A percentile compares a stretch with the other conserved stretches of the same genome.
Conservation (phyloP, 441 rosid species). For the Francoa sonchifolia region DNA sequence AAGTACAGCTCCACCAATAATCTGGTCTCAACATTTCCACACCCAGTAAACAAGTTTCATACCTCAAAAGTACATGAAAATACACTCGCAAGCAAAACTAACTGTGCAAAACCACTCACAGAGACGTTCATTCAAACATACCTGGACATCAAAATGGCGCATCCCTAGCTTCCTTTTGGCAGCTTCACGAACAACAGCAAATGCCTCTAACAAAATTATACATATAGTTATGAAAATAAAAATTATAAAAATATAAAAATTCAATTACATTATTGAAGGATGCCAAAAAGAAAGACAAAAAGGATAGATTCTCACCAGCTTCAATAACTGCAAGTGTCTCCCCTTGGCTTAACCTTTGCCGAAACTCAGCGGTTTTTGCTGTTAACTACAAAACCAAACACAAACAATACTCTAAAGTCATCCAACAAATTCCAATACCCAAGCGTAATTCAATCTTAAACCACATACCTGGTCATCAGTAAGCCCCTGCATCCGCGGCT, state of each 20-base stretch:
- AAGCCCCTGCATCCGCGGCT: conserved; percentile 39
- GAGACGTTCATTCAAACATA: conserved; percentile 10
- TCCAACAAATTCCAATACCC: conserved; percentile 5
- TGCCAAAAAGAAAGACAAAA: conserved; percentile 6
- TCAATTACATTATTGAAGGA: neutral
- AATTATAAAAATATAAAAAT: neutral
- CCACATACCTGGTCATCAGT: conserved; percentile 70
- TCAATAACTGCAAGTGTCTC: conserved; percentile 72
- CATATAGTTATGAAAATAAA: neutral
- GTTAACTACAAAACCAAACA: conserved; percentile 36
- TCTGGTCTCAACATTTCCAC: conserved; percentile 32
- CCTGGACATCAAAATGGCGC: conserved; percentile 99
- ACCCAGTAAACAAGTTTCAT: no score
- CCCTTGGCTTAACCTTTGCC: conserved; percentile 48
- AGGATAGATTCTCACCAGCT: conserved; percentile 45
- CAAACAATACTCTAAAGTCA: conserved; percentile 1
- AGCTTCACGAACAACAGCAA: conserved; percentile 96
- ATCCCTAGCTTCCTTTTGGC: conserved; percentile 90
- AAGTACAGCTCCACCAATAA: conserved; percentile 93
- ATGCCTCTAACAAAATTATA: conserved; percentile 43
- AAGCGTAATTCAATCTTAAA: conserved; percentile 9
- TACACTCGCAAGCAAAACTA: neutral
- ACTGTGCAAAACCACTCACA: neutral
- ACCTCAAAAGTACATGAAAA: no score
- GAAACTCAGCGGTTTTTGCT: conserved; percentile 66